A percentile compares a stretch with the other conserved stretches of the same genome.
Evolutionary conservation across 495 filamentous ascomycete species (phyloP).

Genomic region (Annulohypoxylon bovei): DNA sequence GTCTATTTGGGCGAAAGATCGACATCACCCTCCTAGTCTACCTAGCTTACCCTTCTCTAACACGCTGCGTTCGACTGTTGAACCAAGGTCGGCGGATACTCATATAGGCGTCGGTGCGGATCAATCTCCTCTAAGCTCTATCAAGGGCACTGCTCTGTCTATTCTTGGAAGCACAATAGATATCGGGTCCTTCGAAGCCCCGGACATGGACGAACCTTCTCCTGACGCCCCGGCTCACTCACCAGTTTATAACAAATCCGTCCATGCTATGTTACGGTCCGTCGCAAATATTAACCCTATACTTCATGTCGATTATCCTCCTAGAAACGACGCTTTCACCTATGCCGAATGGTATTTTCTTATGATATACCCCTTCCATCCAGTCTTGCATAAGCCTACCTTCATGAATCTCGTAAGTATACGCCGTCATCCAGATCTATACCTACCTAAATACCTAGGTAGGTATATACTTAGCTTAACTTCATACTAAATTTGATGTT

Average conservation of each 20-base stretch:
- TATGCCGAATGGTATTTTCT: conserved; percentile 79
- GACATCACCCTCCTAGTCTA: conserved; percentile 21
- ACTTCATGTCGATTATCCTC: conserved; percentile 66
- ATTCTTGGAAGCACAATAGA: conserved; percentile 82
- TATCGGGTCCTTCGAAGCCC: conserved; percentile 73
- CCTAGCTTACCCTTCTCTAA: conserved; percentile 40
- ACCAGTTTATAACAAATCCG: conserved; percentile 72
- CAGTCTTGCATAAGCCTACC: conserved; percentile 74
- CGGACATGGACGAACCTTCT: conserved; percentile 69
- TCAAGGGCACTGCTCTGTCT: conserved; percentile 76
- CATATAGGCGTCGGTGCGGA: conserved; percentile 76
- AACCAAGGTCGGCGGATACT: conserved; percentile 66
- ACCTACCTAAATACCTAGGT: background rate
- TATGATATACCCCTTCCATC: conserved; percentile 75
- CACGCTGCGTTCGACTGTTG: conserved; percentile 34
- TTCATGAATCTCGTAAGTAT: conserved; percentile 70
- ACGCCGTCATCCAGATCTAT: background rate
- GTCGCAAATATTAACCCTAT: conserved; percentile 66
- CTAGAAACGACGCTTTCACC: conserved; percentile 64
- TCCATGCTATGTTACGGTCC: conserved; percentile 71
- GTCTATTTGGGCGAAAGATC: conserved; percentile 61
- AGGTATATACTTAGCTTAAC: background rate
- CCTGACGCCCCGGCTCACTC: conserved; percentile 52
- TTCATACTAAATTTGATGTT: conserved; percentile 18
- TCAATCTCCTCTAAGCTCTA: conserved; percentile 72